These are phyloP conservation scores for Syncephalastrum contaminatum DNA, from an alignment of 371 early-diverging fungal genomes.

Conservation along the genomic window DNA sequence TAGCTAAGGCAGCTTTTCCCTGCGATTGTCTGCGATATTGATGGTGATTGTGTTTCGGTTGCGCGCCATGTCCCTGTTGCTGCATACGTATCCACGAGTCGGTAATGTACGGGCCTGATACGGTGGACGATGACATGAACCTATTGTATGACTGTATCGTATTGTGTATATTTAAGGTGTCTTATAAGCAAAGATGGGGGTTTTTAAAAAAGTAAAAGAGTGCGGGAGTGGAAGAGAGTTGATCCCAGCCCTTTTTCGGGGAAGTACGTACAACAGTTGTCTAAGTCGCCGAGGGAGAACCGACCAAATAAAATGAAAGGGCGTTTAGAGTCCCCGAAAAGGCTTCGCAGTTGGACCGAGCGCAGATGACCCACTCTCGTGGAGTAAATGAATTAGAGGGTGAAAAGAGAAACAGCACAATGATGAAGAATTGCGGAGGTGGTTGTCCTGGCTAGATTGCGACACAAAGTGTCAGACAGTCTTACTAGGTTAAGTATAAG, in stretches of 20 bases:
- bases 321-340: slow-evolving; percentile 4
- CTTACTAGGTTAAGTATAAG: neutral
- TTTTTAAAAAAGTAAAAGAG: neutral
- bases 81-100: slow-evolving; percentile 48
- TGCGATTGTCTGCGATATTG: slow-evolving; percentile 3
- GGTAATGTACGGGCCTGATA: slow-evolving; percentile 35
- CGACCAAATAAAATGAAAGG: slow-evolving; percentile 3
- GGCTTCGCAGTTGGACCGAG: neutral
- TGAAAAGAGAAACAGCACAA: slow-evolving; percentile 1
- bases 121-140: slow-evolving; percentile 47
- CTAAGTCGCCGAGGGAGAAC: too few relatives aligned
- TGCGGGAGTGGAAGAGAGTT: neutral
- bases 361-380: slow-evolving; percentile 1
- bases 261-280: too few relatives aligned
- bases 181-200: neutral
- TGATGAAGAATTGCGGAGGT: slow-evolving; percentile 1
- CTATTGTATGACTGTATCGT: too few relatives aligned
- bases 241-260: slow-evolving; percentile 1
- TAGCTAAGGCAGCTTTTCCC: neutral
- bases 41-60: slow-evolving; percentile 13
- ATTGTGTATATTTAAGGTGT: too few relatives aligned
- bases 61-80: slow-evolving; percentile 28
- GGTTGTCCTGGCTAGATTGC: slow-evolving; percentile 1
- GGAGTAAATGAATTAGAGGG: slow-evolving; percentile 6
- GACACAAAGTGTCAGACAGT: neutral